Evolutionary conservation across 106 monocot species (phyloP), one percentile per base, ranked within the genome.

Genomic region (Dactylorhiza incarnata): DNA sequence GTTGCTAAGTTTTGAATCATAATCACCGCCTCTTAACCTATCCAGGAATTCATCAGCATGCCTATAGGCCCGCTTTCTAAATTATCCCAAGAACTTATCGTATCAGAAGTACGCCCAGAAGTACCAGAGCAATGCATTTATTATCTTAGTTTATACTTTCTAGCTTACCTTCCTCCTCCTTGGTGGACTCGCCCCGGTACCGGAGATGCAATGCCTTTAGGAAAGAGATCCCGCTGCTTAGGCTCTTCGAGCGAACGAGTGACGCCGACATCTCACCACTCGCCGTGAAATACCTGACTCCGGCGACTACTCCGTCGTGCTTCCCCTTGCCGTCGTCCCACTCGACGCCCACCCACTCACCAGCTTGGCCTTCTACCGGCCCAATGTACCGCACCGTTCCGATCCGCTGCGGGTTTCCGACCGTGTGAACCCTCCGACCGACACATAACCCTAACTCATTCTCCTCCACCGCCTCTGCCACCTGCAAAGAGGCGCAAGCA

Each of bases 311-410:
- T 0, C 93, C 93, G 78, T 97, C 91, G 84, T 97, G 93, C 78
- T 94, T 91, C n/a, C 93, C 91, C 6, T 85, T 75, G 51, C 80
- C 87, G 76, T 79, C 84, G 78, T 97, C 97, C 93, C 93, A 96
- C 71, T 97, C 93, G 71, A 97, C 84, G 71, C 97, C 97, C 49
- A 94, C 63, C 97, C 97, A 93, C 3, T 37, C 25, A 3, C 91
- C 93, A 13, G 76, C 0, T 76, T 94, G 73, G 23, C 87, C 91
- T 19, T 76, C 78, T 12, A 97, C 79, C 4, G 84, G 48, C 19
- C 90, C 96, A n/a, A 93, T 74, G 87, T 91, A 93, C 14, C 85
- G 77, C 54, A 97, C 86, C 67, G 89, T 97, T 48, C 97, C 93
- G 23, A 49, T 84, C 51, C 93, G 80, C 44, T 76, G 75, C 5